phyloP scores from a whole-genome alignment of 2,329 filamentous ascomycete genomes.

The Teratosphaeria pseudoeucalypti region DNA sequence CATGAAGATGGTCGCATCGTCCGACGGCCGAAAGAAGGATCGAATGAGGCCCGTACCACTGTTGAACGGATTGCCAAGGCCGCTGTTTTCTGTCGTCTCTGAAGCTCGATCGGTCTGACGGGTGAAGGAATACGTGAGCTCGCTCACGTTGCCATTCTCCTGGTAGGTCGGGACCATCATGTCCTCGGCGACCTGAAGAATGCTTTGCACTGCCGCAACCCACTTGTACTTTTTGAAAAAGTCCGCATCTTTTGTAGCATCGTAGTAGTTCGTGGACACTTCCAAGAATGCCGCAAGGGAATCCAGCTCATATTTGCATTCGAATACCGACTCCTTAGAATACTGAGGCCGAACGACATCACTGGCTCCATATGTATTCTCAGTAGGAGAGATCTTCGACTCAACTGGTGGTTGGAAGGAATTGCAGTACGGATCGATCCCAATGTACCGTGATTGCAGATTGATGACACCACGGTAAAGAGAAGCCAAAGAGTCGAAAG shows the following conservation, averaged over 20 bases:
- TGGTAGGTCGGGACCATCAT: constrained; percentile 41
- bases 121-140: constrained; percentile 37
- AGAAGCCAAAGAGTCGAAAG: constrained; percentile 51
- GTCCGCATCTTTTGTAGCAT: constrained; percentile 35
- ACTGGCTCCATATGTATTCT: constrained; percentile 28
- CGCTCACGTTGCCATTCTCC: constrained; percentile 33
- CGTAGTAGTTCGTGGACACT: constrained; percentile 40
- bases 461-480: constrained; percentile 64
- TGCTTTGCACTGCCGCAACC: constrained; percentile 34
- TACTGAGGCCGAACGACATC: constrained; percentile 32
- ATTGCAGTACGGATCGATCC: constrained; percentile 47
- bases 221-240: constrained; percentile 42
- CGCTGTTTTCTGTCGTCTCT: constrained; percentile 43
- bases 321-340: constrained; percentile 1
- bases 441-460: constrained; percentile 57
- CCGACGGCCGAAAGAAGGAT: constrained; percentile 40
- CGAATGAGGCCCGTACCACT: constrained; percentile 40
- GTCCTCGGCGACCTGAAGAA: constrained; percentile 35
- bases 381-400: constrained; percentile 30
- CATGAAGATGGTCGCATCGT: constrained; percentile 41
- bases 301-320: constrained; percentile 38
- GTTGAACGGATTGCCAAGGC: constrained; percentile 40
- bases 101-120: constrained; percentile 35
- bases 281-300: constrained; percentile 42
- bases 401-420: constrained; percentile 43